Percentiles rank a stretch among this genome's conserved stretches.
These are phyloP conservation scores for Boletus fagicola DNA, from an alignment of 768 basidiomycete species.

Conservation along the genomic window DNA sequence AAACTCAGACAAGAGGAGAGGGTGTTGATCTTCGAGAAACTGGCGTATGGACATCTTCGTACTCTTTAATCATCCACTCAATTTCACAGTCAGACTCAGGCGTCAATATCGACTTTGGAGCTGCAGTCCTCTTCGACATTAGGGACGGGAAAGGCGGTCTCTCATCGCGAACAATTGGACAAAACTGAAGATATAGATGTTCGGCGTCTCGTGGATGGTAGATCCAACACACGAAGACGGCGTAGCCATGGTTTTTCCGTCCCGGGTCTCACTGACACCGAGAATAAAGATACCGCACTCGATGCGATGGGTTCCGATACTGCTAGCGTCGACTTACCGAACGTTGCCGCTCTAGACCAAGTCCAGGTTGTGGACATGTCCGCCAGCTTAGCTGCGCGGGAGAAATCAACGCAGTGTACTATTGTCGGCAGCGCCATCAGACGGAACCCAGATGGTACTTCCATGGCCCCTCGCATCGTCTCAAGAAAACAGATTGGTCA, in stretches of 20 bases:
- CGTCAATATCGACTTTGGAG: constrained; percentile 54
- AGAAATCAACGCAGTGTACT: constrained; percentile 16
- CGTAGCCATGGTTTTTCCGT: constrained; percentile 30
- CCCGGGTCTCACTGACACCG: constrained; percentile 19
- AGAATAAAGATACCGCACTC: constrained; percentile 37
- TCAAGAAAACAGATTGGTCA: constrained; percentile 42
- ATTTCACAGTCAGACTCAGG: constrained; percentile 68
- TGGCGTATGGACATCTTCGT: constrained; percentile 54
- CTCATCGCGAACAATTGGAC: constrained; percentile 59
- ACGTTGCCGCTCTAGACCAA: not conserved
- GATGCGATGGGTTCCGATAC: constrained; percentile 29
- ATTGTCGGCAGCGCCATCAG: constrained; percentile 68
- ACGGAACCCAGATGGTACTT: constrained; percentile 61
- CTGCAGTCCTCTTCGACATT: constrained; percentile 82
- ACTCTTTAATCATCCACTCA: constrained; percentile 9
- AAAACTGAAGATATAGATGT: constrained; percentile 59
- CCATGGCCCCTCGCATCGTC: constrained; percentile 46
- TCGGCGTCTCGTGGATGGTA: constrained; percentile 50
- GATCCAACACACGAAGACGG: constrained; percentile 49
- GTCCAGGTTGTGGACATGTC: constrained; percentile 20
- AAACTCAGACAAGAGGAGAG: constrained; percentile 92
- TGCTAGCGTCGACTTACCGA: constrained; percentile 12
- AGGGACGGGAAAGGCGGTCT: constrained; percentile 66
- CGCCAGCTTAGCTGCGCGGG: constrained; percentile 7
- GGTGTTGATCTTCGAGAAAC: constrained; percentile 68